Percentiles rank a stretch among this genome's conserved stretches.
Evolutionary conservation across 345 rosid genomes (phyloP).

Genomic region (Hibiscus syriacus): DNA sequence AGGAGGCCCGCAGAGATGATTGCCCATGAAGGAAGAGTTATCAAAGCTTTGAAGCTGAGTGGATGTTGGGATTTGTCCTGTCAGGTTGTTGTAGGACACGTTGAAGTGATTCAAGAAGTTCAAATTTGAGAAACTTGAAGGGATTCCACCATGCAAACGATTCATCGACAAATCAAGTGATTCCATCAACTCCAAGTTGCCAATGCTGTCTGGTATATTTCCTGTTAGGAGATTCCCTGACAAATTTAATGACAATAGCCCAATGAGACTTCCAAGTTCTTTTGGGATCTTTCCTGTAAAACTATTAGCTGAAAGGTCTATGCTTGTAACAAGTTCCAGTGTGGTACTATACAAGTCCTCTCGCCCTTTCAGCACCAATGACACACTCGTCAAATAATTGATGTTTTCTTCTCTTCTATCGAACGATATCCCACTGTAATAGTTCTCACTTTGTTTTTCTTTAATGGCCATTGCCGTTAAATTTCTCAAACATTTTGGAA

Average conservation of each 20-base stretch:
- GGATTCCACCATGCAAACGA: constrained; percentile 5
- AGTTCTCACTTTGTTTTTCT: no score
- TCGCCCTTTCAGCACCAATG: not conserved
- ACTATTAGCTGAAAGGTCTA: not conserved
- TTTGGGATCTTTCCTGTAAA: not conserved
- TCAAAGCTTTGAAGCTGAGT: constrained; percentile 19
- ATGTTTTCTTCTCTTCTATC: no score
- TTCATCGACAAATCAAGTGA: constrained; percentile 12
- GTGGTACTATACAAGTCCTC: not conserved
- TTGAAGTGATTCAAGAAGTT: no score
- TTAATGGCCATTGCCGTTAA: no score
- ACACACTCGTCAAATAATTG: no score
- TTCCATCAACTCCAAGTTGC: not conserved
- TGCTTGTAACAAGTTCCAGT: not conserved
- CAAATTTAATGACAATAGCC: not conserved
- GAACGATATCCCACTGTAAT: no score
- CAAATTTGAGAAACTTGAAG: no score
- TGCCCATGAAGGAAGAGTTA: constrained; percentile 7
- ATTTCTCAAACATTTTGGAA: no score
- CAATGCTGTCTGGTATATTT: not conserved
- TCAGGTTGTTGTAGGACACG: constrained; percentile 14
- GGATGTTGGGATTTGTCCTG: constrained; percentile 11
- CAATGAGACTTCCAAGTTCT: not conserved
- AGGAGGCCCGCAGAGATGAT: constrained; percentile 19
- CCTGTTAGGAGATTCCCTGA: not conserved